Evolutionary conservation across 768 basidiomycete genomes (phyloP), one percentile per base, ranked within the genome.

Genomic region (Holtermanniella nyarrowii): DNA sequence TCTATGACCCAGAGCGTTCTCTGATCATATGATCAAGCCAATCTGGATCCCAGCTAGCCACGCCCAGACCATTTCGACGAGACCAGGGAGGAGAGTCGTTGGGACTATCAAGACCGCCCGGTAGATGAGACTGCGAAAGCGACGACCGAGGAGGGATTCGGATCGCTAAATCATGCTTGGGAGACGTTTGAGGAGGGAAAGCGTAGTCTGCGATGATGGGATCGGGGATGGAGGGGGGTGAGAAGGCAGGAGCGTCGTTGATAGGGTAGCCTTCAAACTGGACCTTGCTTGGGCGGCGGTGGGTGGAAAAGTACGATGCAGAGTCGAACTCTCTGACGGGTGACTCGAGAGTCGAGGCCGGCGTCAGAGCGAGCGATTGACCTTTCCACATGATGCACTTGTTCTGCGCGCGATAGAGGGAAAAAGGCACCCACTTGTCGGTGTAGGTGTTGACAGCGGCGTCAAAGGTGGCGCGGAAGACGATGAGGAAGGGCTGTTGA

Each of bases 381-480:
- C 53, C 54, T 18, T 42, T 55, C 1, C 55, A 52, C 62, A 63
- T 65, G 44, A 71, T 65, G 46, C 68, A 73, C 21, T 69, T 65
- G 53, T 68, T 68, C 44, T 68, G 63, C 3, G 69, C 69, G 20
- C 68, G 55, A 55, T 72, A 73, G 21, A 73, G 50, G 11, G 55
- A 48, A 59, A 72, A 72, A 11, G 70, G 66, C 44, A 69, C 53
- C 69, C 70, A 73, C 27, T 63, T 66, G 27, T 69, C 60, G 2
- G 63, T 63, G 24, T 63, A 62, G 3, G 64, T 69, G 42, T 73
- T 70, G 55, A 62, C 63, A 4, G 68, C 69, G 1, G 68, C 64
- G 21, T 68, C 59, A 22, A 72, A 63, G 23, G 69, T 66, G 1
- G 69, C 69, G 49, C 69, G 66, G 42, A 73, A 70, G 42, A 69